phyloP scores from a whole-genome alignment of 2,329 filamentous ascomycete species.

The Alternaria sp. region DNA sequence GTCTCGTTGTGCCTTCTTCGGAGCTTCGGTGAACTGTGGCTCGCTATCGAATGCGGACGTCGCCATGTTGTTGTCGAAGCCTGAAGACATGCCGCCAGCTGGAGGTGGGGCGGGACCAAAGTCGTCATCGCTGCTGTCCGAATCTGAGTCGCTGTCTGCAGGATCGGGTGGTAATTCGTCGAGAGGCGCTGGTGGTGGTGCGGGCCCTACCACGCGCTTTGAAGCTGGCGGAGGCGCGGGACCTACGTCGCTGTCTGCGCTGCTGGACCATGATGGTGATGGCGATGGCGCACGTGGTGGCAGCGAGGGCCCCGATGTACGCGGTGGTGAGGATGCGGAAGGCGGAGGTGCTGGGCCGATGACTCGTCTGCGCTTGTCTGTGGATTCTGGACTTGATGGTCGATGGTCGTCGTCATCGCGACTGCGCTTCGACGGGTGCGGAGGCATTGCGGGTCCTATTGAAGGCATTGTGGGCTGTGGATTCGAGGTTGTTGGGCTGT shows the following conservation, averaged over 20 bases:
- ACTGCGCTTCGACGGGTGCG: slow-evolving; percentile 66
- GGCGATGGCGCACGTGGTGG: slow-evolving; percentile 55
- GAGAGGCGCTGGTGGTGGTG: slow-evolving; percentile 60
- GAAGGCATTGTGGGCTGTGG: slow-evolving; percentile 65
- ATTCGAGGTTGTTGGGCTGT: not conserved
- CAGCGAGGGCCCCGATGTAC: slow-evolving; percentile 61
- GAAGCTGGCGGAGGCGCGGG: slow-evolving; percentile 56
- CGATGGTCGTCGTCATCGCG: slow-evolving; percentile 55
- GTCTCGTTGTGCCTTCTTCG: slow-evolving; percentile 71
- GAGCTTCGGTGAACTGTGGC: slow-evolving; percentile 37
- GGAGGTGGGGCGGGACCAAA: slow-evolving; percentile 57
- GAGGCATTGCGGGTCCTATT: slow-evolving; percentile 74
- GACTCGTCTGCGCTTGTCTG: slow-evolving; percentile 61
- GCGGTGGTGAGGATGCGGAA: slow-evolving; percentile 35
- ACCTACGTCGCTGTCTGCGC: slow-evolving; percentile 38
- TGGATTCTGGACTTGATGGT: slow-evolving; percentile 51
- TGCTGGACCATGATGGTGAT: slow-evolving; percentile 39
- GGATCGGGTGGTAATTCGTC: slow-evolving; percentile 56
- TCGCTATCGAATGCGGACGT: slow-evolving; percentile 46
- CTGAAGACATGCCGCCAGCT: slow-evolving; percentile 22
- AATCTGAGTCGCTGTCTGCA: slow-evolving; percentile 43
- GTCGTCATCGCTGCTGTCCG: slow-evolving; percentile 53
- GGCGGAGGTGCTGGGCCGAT: slow-evolving; percentile 66
- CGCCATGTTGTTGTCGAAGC: slow-evolving; percentile 19
- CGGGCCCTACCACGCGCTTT: slow-evolving; percentile 60